These are phyloP conservation scores for Teratosphaeria nubilosa DNA, from an alignment of 2,329 filamentous ascomycete genomes.

Conservation along the genomic window DNA sequence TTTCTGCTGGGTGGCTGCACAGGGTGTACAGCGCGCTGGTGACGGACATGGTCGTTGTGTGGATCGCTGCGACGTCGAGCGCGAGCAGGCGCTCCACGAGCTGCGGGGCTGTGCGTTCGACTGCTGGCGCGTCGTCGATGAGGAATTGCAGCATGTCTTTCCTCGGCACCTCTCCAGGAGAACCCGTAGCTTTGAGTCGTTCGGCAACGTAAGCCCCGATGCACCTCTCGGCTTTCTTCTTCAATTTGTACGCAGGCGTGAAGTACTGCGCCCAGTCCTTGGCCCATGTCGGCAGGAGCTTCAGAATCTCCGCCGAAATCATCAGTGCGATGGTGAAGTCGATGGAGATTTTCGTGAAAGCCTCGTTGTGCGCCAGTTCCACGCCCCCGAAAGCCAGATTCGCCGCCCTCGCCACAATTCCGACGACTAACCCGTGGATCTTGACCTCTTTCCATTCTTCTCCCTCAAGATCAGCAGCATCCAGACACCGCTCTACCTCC, in stretches of 20 bases:
- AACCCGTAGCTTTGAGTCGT: background rate
- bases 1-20: background rate
- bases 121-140: background rate
- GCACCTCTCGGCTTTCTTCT: conserved; percentile 1
- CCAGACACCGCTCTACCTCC: background rate
- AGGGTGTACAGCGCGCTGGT: background rate
- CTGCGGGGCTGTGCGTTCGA: background rate
- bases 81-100: background rate
- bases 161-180: conserved; percentile 5
- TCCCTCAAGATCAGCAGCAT: background rate
- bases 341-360: background rate
- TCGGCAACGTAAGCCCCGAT: background rate
- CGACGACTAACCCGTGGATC: background rate
- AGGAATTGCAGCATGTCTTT: conserved; percentile 8
- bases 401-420: background rate
- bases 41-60: conserved; percentile 1
- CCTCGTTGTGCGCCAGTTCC: background rate
- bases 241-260: background rate
- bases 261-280: background rate
- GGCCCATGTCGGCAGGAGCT: background rate
- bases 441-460: conserved; percentile 1
- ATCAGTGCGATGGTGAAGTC: conserved; percentile 2
- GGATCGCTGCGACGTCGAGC: background rate
- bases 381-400: conserved; percentile 1
- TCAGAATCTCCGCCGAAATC: conserved; percentile 1